phyloP scores from a whole-genome alignment of 768 basidiomycete species.

The Amanita rubescens region DNA sequence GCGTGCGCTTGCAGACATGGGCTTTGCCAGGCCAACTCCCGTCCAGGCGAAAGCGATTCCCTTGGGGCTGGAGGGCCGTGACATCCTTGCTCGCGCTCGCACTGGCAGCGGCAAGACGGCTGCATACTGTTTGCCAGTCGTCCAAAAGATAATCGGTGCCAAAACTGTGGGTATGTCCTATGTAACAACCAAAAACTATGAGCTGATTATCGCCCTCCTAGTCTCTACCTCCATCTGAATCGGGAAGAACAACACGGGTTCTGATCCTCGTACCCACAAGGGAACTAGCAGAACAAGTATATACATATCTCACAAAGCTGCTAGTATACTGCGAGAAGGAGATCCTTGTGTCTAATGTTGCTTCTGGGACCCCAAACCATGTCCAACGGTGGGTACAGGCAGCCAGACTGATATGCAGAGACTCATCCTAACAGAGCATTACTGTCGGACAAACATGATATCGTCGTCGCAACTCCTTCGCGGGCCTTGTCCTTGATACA shows the following conservation, averaged over 20 bases:
- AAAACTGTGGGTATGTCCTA: slow-evolving; percentile 58
- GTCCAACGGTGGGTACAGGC: slow-evolving; percentile 52
- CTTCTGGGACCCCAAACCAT: slow-evolving; percentile 62
- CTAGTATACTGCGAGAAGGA: slow-evolving; percentile 75
- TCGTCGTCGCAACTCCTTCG: slow-evolving; percentile 33
- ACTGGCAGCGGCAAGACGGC: slow-evolving; percentile 98
- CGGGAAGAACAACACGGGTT: slow-evolving; percentile 53
- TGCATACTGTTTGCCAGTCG: slow-evolving; percentile 86
- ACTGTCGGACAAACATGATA: slow-evolving; percentile 34
- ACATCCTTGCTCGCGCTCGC: slow-evolving; percentile 89
- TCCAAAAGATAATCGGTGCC: slow-evolving; percentile 78
- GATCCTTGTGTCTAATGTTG: slow-evolving; percentile 66
- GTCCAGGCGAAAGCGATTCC: slow-evolving; percentile 92
- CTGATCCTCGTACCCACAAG: slow-evolving; percentile 84
- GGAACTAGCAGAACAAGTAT: slow-evolving; percentile 89
- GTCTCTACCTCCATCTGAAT: slow-evolving; percentile 33
- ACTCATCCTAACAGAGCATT: slow-evolving; percentile 20
- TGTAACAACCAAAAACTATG: not conserved
- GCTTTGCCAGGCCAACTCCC: slow-evolving; percentile 86
- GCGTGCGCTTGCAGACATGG: slow-evolving; percentile 82
- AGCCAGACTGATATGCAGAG: not conserved
- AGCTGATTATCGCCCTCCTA: slow-evolving; percentile 12
- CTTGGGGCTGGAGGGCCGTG: slow-evolving; percentile 78
- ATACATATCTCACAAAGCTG: slow-evolving; percentile 55
- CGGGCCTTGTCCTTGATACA: slow-evolving; percentile 27